Conservation (phyloP, 805 yeast genomes). For the Tetrapisispora arboricola region DNA sequence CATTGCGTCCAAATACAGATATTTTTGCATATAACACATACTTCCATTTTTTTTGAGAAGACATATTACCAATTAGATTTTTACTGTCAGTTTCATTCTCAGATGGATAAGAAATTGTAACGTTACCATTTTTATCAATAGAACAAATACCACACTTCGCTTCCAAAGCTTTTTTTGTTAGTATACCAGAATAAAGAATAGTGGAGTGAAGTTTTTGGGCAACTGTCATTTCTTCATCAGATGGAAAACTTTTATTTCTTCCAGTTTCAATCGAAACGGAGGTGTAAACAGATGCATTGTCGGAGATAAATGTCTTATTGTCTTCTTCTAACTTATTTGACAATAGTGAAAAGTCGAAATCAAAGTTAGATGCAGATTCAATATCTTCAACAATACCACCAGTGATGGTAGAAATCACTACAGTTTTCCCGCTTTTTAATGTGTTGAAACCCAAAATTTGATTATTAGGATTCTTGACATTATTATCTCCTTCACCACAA, state of each 20-base stretch:
- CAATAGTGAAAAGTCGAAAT: slow-evolving; percentile 30
- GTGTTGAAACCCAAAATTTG: slow-evolving; percentile 56
- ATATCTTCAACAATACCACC: slow-evolving; percentile 56
- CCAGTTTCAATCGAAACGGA: slow-evolving; percentile 72
- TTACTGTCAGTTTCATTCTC: slow-evolving; percentile 24
- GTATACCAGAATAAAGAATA: slow-evolving; percentile 45
- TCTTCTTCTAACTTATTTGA: slow-evolving; percentile 9
- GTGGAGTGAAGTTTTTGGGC: slow-evolving; percentile 57
- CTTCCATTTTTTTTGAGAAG: slow-evolving; percentile 37
- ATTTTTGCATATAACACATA: slow-evolving; percentile 62
- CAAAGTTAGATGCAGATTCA: slow-evolving; percentile 34
- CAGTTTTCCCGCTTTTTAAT: slow-evolving; percentile 59
- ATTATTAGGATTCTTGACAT: slow-evolving; percentile 17
- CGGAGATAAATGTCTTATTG: slow-evolving; percentile 20
- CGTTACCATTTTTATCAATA: slow-evolving; percentile 40
- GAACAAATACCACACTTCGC: slow-evolving; percentile 35
- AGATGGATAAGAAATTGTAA: slow-evolving; percentile 39
- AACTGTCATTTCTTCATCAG: slow-evolving; percentile 72
- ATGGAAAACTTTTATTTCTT: slow-evolving; percentile 58
- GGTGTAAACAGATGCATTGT: slow-evolving; percentile 47
- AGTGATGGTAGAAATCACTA: slow-evolving; percentile 60
- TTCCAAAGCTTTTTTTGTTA: slow-evolving; percentile 41
- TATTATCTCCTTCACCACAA: slow-evolving; percentile 4
- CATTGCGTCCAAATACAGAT: slow-evolving; percentile 69
- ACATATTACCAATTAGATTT: slow-evolving; percentile 11